Evolutionary conservation across 1,284 basidiomycete species (phyloP).

Genomic region (Ganoderma multipileum): DNA sequence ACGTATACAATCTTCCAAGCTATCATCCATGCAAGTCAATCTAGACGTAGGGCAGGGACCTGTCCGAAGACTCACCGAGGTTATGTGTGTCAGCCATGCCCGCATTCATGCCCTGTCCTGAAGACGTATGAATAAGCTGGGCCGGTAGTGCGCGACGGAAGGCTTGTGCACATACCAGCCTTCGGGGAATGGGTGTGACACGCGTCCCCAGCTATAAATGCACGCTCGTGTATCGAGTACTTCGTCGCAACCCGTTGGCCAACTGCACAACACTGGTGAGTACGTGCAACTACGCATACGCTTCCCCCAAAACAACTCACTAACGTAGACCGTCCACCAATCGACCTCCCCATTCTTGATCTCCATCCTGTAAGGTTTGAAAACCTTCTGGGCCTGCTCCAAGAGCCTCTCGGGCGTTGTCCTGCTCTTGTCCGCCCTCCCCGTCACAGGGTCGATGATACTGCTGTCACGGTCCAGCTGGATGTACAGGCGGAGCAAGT

Average conservation of each 20-base stretch:
- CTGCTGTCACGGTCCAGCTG: conserved; percentile 71
- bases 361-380: conserved; percentile 73
- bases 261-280: conserved; percentile 44
- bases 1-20: conserved; percentile 83
- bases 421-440: conserved; percentile 67
- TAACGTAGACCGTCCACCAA: conserved; percentile 85
- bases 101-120: conserved; percentile 74
- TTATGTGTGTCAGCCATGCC: conserved; percentile 89
- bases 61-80: conserved; percentile 50
- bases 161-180: conserved; percentile 38
- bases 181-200: conserved; percentile 89
- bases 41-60: background rate
- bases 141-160: background rate
- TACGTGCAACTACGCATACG: background rate
- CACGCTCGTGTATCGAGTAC: conserved; percentile 70
- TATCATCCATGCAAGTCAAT: conserved; percentile 29
- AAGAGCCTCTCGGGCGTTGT: conserved; percentile 68
- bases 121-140: background rate
- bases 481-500: conserved; percentile 78
- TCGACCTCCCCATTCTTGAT: conserved; percentile 58
- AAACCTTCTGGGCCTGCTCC: conserved; percentile 68
- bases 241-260: conserved; percentile 80
- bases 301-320: conserved; percentile 33
- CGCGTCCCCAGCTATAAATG: conserved; percentile 85
- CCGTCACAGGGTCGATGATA: conserved; percentile 54